Evolutionary conservation across 2,329 filamentous ascomycete species (phyloP).

Genomic region (Diaporthe humulicola): DNA sequence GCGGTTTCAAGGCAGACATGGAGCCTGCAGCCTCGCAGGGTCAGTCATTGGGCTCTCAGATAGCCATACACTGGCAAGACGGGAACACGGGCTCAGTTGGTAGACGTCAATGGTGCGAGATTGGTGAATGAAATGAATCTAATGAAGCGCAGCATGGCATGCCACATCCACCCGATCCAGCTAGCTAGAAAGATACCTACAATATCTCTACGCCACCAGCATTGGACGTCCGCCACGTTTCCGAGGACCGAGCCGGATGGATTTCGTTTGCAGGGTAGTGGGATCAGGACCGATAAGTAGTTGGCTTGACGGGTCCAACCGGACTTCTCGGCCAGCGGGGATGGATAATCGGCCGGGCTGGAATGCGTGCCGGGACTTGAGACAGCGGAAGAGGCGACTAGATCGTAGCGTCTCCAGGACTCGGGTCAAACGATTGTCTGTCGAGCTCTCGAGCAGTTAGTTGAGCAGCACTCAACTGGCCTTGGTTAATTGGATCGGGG

Average conservation of each 20-base stretch:
- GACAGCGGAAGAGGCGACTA: background rate
- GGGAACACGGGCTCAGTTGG: background rate
- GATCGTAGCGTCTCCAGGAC: background rate
- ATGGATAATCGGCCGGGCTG: background rate
- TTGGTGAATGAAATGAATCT: background rate
- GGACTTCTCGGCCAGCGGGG: background rate
- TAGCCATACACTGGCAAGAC: background rate
- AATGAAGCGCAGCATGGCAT: background rate
- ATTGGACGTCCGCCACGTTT: background rate
- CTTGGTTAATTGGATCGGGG: background rate
- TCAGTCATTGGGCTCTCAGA: conserved; percentile 7
- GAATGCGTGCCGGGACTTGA: no score
- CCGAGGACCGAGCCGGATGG: background rate
- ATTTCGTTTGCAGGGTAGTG: background rate
- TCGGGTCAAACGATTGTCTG: background rate
- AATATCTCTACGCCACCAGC: background rate
- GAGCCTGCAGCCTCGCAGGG: conserved; percentile 1
- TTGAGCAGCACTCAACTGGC: background rate
- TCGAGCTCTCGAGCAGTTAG: background rate
- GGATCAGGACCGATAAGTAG: background rate
- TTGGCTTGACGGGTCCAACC: background rate
- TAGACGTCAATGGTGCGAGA: background rate
- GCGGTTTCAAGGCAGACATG: conserved; percentile 13
- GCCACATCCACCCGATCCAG: background rate
- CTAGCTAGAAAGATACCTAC: background rate